Evolutionary conservation across 129 eudicot species (phyloP).

Genomic region (Artemisia tridentata): DNA sequence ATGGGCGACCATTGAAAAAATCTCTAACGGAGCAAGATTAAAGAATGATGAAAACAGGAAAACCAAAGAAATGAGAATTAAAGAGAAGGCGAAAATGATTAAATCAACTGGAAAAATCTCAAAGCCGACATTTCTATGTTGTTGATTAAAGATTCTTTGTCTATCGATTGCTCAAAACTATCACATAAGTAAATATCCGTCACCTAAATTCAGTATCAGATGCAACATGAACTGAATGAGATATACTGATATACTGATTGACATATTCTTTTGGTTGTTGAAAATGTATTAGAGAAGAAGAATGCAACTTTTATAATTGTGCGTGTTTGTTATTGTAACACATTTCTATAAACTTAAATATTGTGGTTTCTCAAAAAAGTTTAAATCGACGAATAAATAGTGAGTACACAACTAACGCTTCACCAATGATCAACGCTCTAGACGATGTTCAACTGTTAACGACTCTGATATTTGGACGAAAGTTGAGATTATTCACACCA

Average conservation of each 20-base stretch:
- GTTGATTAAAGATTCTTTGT: background rate
- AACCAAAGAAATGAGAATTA: slow-evolving; percentile 7
- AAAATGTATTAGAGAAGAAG: too few relatives aligned
- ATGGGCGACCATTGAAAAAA: slow-evolving; percentile 42
- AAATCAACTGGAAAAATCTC: slow-evolving; percentile 4
- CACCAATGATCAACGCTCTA: too few relatives aligned
- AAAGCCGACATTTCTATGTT: background rate
- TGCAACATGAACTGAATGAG: background rate
- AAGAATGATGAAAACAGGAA: slow-evolving; percentile 33
- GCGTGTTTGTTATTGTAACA: too few relatives aligned
- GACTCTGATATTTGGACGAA: too few relatives aligned
- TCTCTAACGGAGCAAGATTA: slow-evolving; percentile 59
- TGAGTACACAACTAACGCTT: too few relatives aligned
- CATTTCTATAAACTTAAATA: too few relatives aligned
- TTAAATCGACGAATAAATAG: too few relatives aligned
- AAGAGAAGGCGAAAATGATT: slow-evolving; percentile 9
- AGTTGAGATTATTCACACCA: too few relatives aligned
- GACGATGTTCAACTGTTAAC: too few relatives aligned
- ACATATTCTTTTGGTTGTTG: too few relatives aligned
- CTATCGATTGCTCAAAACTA: background rate
- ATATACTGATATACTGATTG: background rate
- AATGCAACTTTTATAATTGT: too few relatives aligned
- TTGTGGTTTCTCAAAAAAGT: too few relatives aligned
- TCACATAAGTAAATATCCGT: background rate
- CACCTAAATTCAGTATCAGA: background rate